These are phyloP conservation scores for Kandelia obovata DNA, from an alignment of 345 rosid species.

Conservation along the genomic window DNA sequence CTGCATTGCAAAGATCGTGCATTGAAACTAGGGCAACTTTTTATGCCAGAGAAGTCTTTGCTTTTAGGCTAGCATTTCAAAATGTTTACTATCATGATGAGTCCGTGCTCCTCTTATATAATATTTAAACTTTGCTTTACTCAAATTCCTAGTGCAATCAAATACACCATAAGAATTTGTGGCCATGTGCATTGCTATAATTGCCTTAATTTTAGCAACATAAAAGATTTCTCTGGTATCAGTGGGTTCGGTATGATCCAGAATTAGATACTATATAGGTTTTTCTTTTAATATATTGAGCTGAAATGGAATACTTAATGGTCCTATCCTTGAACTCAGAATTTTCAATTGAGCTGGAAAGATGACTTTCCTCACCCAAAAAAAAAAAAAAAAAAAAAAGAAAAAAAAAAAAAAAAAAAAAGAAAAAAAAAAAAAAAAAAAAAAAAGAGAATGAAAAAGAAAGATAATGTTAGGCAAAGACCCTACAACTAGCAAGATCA, in stretches of 20 bases:
- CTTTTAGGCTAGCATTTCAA: constrained; percentile 10
- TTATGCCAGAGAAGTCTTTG: constrained; percentile 16
- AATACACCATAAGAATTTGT: constrained; percentile 23
- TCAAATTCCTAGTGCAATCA: constrained; percentile 13
- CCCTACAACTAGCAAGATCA: constrained; percentile 8
- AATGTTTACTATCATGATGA: constrained; percentile 24
- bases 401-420: not conserved
- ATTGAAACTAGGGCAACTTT: not conserved
- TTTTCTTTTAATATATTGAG: not conserved
- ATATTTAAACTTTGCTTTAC: not conserved
- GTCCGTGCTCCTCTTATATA: constrained; percentile 11
- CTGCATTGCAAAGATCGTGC: constrained; percentile 8
- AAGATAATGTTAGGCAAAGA: constrained; percentile 17
- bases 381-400: not conserved
- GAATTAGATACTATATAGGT: not conserved
- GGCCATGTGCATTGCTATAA: constrained; percentile 34
- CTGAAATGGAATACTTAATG: not conserved
- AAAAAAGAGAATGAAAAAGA: not conserved
- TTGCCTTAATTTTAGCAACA: constrained; percentile 19
- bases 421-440: not conserved
- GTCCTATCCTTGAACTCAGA: constrained; percentile 3
- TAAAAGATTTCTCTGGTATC: not conserved
- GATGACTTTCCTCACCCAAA: not conserved
- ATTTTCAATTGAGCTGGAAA: constrained; percentile 20
- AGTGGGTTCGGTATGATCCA: not conserved